Base-by-base conservation (phyloP, 2,329 filamentous ascomycete genomes). In the Escovopsis sp. region DNA sequence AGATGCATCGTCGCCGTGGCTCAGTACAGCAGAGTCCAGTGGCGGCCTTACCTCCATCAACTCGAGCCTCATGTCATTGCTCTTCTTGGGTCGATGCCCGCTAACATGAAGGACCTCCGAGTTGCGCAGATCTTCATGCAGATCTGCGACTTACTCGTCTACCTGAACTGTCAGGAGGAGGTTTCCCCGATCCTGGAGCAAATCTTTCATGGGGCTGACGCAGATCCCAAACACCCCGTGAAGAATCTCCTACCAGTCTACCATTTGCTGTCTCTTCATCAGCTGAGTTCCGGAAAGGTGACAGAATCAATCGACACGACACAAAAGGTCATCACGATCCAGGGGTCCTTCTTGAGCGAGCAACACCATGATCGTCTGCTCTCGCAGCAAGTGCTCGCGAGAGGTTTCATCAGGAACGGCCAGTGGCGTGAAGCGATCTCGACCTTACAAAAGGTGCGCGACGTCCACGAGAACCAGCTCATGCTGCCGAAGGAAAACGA, bases 361-460 rank as follows among this genome's bases (percentile, higher is more conserved):
- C 20, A 20, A 3, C 20, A 20, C 20, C 20, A 20, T 20, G 20
- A 20, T 20, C 20, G 20, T 20, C 20, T 20, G 20, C 20, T 20
- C 20, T 20, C 20, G 20, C 20, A 44, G 12, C 27, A 36, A 7
- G 42, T 37, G 16, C 42, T 44, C 20, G 42, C 34, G 27, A 35
- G 42, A 31, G 42, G 35, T 10, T 44, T 41, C 27, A 7, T 33
- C 13, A 7, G 15, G 4, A 44, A 38, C n/a, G 42, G 42, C 12
- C 42, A 41, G 20, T 38, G 34, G 39, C 30, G 35, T 20, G 42
- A 44, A 12, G 39, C 42, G 12, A 41, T 41, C 12, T 11, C 6
- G 15, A 40, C 39, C 14, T 39, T 44, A 11, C 35, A 44, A 15
- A 25, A 44, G 4, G 35, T 44, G 11, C 39, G 27, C 11, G 30